Evolutionary conservation across 2,329 filamentous ascomycete species (phyloP).

Genomic region (Hypoxylon sp.): DNA sequence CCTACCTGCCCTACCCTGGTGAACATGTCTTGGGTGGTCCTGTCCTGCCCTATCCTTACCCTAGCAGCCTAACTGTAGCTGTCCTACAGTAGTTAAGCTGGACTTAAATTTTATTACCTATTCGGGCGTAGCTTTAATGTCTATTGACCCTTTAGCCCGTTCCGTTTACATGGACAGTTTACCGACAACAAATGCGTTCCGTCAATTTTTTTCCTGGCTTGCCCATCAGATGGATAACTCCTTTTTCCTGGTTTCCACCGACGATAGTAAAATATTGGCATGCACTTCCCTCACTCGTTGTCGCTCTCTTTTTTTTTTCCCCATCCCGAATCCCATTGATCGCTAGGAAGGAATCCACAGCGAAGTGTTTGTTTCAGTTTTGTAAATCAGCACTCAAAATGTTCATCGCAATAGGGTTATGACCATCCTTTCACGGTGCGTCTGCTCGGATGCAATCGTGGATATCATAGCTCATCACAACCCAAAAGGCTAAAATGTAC

Average conservation of each 20-base stretch:
- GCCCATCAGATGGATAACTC: conserved; percentile 28
- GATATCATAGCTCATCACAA: conserved; percentile 23
- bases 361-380: conserved; percentile 41
- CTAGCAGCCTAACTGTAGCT: conserved; percentile 42
- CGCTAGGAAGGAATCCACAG: conserved; percentile 36
- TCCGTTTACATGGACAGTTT: conserved; percentile 19
- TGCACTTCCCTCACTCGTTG: conserved; percentile 4
- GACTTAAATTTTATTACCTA: conserved; percentile 34
- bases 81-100: conserved; percentile 44
- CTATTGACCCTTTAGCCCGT: conserved; percentile 29
- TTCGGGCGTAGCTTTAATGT: conserved; percentile 23
- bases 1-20: conserved; percentile 32
- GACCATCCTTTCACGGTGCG: conserved; percentile 23
- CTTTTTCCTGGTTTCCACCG: conserved; percentile 33
- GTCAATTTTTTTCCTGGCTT: conserved; percentile 30
- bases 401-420: conserved; percentile 44
- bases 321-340: conserved; percentile 25
- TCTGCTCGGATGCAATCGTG: conserved; percentile 27
- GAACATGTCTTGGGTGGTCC: conserved; percentile 31
- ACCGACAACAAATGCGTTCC: conserved; percentile 24
- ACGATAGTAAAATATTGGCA: conserved; percentile 30
- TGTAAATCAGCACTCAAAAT: conserved; percentile 33
- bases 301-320: conserved; percentile 3
- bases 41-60: conserved; percentile 42
- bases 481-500: conserved; percentile 13